Conservation (phyloP, 306 rosid genomes). For the Cicer pinnatifidum region DNA sequence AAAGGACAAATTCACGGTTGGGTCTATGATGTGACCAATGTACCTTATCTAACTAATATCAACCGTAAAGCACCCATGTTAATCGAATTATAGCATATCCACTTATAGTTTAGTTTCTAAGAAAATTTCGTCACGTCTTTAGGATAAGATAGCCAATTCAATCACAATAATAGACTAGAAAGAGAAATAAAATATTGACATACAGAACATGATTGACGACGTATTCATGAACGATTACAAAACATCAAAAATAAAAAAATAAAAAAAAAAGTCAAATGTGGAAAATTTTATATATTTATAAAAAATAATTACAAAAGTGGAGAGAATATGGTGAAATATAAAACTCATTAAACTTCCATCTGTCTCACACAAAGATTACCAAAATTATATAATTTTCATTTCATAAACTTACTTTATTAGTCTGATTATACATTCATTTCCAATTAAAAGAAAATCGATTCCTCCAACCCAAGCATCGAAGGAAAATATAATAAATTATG, state of each 20-base stretch:
- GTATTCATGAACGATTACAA: conserved; percentile 3
- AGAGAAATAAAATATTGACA: neutral
- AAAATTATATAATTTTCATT: neutral
- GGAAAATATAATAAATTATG: neutral
- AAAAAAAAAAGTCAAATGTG: conserved; percentile 41
- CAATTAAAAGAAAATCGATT: conserved; percentile 1
- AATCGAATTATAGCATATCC: neutral
- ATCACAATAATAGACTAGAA: conserved; percentile 7
- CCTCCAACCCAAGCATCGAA: neutral
- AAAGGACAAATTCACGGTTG: conserved; percentile 8
- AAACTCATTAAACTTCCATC: neutral
- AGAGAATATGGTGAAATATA: conserved; percentile 27
- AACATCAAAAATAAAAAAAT: neutral
- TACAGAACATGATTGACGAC: conserved; percentile 5
- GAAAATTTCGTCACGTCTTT: conserved; percentile 24
- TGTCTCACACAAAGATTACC: neutral
- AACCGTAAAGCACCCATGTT: neutral
- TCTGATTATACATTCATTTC: neutral
- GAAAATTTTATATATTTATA: conserved; percentile 10
- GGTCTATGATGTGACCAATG: conserved; percentile 8
- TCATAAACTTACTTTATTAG: neutral
- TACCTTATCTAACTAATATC: neutral
- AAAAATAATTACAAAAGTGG: neutral
- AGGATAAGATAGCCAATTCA: conserved; percentile 35
- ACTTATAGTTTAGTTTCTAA: neutral